Conservation (phyloP, 306 rosid genomes). For the Vachellia collinsii region DNA sequence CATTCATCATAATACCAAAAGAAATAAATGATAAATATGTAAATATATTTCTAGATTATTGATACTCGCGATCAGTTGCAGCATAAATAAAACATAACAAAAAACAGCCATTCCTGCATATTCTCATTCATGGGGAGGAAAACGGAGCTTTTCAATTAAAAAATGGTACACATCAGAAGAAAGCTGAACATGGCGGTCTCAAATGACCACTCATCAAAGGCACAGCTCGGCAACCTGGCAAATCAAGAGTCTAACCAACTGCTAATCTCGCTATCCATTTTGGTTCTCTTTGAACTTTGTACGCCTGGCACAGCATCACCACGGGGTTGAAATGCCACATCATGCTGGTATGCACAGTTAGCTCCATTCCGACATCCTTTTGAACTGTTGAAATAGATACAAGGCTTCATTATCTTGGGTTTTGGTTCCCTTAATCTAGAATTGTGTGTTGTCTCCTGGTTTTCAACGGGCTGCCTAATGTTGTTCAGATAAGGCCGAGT, state of each 20-base stretch:
- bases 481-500: conserved; percentile 47
- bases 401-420: conserved; percentile 87
- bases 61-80: background rate
- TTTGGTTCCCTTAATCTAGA: conserved; percentile 61
- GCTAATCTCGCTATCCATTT: conserved; percentile 84
- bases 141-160: background rate
- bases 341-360: conserved; percentile 84
- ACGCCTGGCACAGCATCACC: conserved; percentile 43
- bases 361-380: conserved; percentile 92
- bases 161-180: background rate
- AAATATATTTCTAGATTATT: background rate
- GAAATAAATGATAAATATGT: background rate
- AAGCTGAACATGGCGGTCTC: background rate
- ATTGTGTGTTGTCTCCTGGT: conserved; percentile 56
- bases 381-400: conserved; percentile 85
- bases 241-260: background rate
- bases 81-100: background rate
- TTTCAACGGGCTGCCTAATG: conserved; percentile 50
- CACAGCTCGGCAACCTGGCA: background rate
- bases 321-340: conserved; percentile 59
- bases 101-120: background rate
- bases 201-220: background rate
- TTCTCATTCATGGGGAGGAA: background rate
- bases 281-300: conserved; percentile 73
- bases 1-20: background rate